Percentiles rank a stretch among this genome's conserved stretches.
These are phyloP conservation scores for Arabidopsis lyrata DNA, from an alignment of 441 rosid genomes.

Conservation along the genomic window DNA sequence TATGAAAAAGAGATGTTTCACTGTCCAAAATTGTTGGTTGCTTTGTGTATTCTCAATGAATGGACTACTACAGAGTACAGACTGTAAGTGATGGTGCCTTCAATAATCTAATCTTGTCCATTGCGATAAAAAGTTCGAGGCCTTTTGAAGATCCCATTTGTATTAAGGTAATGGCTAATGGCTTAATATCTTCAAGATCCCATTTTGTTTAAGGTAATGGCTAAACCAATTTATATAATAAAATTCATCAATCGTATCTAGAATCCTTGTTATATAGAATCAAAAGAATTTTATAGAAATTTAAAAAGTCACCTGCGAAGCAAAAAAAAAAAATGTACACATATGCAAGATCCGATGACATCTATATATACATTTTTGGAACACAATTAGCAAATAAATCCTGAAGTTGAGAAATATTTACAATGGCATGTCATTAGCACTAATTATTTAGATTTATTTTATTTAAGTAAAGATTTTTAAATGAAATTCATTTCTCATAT, in stretches of 20 bases:
- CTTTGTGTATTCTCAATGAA: constrained; percentile 8
- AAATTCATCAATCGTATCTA: neutral
- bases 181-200: neutral
- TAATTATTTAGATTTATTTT: too few relatives aligned
- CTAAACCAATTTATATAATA: neutral
- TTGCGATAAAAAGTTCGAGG: neutral
- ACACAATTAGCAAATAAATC: too few relatives aligned
- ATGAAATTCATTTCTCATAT: too few relatives aligned
- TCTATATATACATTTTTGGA: too few relatives aligned
- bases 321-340: neutral
- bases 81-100: neutral
- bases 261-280: neutral
- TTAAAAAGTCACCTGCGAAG: neutral
- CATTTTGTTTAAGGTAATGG: neutral
- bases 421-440: too few relatives aligned
- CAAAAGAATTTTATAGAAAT: neutral
- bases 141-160: neutral
- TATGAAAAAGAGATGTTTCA: constrained; percentile 26
- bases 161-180: neutral
- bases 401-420: too few relatives aligned
- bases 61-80: constrained; percentile 16
- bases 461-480: too few relatives aligned
- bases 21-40: neutral
- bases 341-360: too few relatives aligned
- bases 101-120: constrained; percentile 15